Percentiles rank a stretch among this genome's conserved stretches.
Evolutionary conservation across 2,329 filamentous ascomycete species (phyloP).

Genomic region (Rutstroemia sp.): DNA sequence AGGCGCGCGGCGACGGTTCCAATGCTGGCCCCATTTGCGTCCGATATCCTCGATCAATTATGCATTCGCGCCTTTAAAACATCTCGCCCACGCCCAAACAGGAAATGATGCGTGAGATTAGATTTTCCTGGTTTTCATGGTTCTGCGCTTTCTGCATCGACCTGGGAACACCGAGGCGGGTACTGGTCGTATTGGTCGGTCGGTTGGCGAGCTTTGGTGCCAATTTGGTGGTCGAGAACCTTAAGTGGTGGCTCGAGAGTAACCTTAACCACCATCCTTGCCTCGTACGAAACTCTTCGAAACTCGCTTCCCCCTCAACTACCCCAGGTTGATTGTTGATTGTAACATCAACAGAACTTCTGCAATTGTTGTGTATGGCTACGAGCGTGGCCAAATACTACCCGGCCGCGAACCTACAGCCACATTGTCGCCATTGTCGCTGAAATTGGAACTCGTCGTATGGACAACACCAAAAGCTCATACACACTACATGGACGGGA

Average conservation of each 20-base stretch:
- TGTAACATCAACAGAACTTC: constrained; percentile 10
- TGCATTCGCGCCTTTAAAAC: constrained; percentile 1
- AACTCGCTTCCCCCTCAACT: constrained; percentile 9
- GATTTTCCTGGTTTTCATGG: background rate
- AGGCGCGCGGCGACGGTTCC: constrained; percentile 10
- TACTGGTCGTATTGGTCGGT: too few relatives aligned
- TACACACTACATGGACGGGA: background rate
- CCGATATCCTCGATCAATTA: constrained; percentile 3
- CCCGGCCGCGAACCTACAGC: background rate
- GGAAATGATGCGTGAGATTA: background rate
- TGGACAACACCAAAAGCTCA: background rate
- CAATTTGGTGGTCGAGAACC: background rate
- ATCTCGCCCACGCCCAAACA: background rate
- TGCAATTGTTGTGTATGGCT: constrained; percentile 8
- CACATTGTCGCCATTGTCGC: background rate
- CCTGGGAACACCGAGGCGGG: too few relatives aligned
- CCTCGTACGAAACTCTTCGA: constrained; percentile 6
- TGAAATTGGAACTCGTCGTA: background rate
- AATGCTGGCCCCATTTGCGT: constrained; percentile 4
- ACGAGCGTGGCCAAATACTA: background rate
- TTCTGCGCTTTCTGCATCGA: too few relatives aligned
- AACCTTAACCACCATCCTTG: too few relatives aligned
- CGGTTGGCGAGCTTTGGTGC: too few relatives aligned
- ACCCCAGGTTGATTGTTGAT: background rate
- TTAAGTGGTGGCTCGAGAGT: constrained; percentile 4